phyloP scores from a whole-genome alignment of 2,329 filamentous ascomycete species.

The Pestalotiopsis sp. region DNA sequence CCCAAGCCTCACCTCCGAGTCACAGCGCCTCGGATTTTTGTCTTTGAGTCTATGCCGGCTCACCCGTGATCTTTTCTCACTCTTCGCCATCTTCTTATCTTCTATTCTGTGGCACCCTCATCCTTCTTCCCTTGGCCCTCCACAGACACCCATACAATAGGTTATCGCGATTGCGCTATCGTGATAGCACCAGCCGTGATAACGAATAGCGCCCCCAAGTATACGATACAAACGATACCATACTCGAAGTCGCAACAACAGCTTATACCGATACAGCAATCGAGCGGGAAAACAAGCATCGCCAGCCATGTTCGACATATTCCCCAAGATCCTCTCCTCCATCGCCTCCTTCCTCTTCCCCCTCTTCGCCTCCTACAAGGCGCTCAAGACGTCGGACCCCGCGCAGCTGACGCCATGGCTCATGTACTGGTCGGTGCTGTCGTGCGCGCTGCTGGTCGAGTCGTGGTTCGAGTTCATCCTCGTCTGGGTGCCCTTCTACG shows the following conservation, averaged over 20 bases:
- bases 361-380: constrained; percentile 97
- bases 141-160: not conserved
- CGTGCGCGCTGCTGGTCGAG: constrained; percentile 79
- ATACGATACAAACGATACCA: not conserved
- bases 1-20: not conserved
- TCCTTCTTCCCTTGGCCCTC: not conserved
- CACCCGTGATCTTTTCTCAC: not conserved
- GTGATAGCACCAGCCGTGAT: not conserved
- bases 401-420: constrained; percentile 94
- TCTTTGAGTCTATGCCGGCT: not conserved
- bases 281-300: not conserved
- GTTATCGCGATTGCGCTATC: constrained; percentile 2
- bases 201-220: not conserved
- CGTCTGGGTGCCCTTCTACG: constrained; percentile 90
- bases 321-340: constrained; percentile 70
- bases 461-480: constrained; percentile 88
- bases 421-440: constrained; percentile 98
- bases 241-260: not conserved
- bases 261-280: not conserved
- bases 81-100: not conserved
- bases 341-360: constrained; percentile 90
- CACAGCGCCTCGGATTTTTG: not conserved
- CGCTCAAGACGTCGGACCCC: constrained; percentile 88
- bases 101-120: not conserved
- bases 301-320: constrained; percentile 61